Evolutionary conservation across 345 rosid genomes (phyloP), one percentile per base, ranked within the genome.

Genomic region (Microthlaspi erraticum): DNA sequence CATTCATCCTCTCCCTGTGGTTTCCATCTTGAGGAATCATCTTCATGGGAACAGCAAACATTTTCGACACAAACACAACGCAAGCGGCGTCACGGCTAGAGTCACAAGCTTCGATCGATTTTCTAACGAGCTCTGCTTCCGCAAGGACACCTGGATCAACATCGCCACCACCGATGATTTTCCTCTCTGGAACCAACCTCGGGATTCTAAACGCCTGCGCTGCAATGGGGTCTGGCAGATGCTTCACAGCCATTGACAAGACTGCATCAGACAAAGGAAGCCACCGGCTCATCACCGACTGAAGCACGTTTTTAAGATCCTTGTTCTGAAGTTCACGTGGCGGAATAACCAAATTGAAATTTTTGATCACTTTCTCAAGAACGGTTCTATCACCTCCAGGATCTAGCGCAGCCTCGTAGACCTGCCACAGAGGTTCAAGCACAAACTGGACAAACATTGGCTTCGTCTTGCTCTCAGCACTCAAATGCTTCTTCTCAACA

Each of bases 401-500:
- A 64, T 87, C 87, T 44, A 87, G 66, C 52, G 91, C 91, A 58
- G 90, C 87, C 46, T 85, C 81, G 74, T 91, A 91, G 67, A 93
- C 88, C 83, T 88, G 82, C 98, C 98, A 91, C 55, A 93, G 79
- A 13, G 90, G 98, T 66, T 93, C 96, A 66, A 93, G 97, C 75
- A 93, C 96, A 81, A 86, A 89, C 78, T 91, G 93, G 55, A 93
- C 98, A 81, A 91, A 93, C 97, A 91, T 89, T 31, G 98, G 98
- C 31, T 81, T 77, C n/a, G 83, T 87, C 74, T 84, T 91, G 68
- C 83, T 84, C 31, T 80, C 84, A 5, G 75, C 86, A 69, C 68
- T 80, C 26, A 83, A 46, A 42, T 79, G 85, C 68, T 91, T 93
- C 84, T 91, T 89, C 71, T 94, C 90, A 20, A 88, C 84, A 79